Base-by-base conservation (phyloP, 2,329 filamentous ascomycete genomes). In the Cladophialophora chaetospira region DNA sequence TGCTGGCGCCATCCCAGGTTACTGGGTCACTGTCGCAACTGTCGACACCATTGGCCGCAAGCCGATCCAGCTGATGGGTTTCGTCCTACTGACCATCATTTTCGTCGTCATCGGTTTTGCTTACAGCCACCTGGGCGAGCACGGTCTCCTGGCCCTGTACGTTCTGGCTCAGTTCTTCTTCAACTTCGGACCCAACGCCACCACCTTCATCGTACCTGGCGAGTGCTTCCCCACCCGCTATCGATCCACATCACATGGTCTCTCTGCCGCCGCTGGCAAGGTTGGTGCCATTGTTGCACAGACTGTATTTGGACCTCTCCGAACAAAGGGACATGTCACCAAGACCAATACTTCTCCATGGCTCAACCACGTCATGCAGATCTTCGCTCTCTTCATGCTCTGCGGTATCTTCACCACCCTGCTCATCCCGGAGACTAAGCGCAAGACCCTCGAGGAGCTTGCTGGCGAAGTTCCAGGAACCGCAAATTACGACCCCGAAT, bases 1-100 rank as follows among this genome's bases (percentile, higher is more conserved):
- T 57, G 88, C 89, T 3, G 89, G 88, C 55, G 87, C 89, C 45
- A 88, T 92, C 11, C 89, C 89, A 0, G 89, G 89, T 11, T 92
- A 92, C 77, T 92, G 88, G 88, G 82, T 90, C 13, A 89, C 88
- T 0, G 88, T 91, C 4, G 84, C 84, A 10, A 84, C 83, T 1
- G 83, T 91, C 55, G 88, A 93, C 72, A 88, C 81, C 1, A 66
- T 91, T 11, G 89, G 88, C 52, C 87, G 89, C 67, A 91, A 90
- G 77, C 83, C 88, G 1, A 90, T 93, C 55, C 89, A 85, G 75
- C 70, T 88, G 2, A 68, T 80, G 42, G 85, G 85, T 13, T 88
- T 88, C 69, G 25, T 28, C 31, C 67, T 87, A 13, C 75, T 88
- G 3, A 87, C 84, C 1, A 73, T 83, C 42, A 69, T 87, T 9